These are phyloP conservation scores for Paramecium biaurelia DNA, from an alignment of 73 alveolate species.

Conservation along the genomic window DNA sequence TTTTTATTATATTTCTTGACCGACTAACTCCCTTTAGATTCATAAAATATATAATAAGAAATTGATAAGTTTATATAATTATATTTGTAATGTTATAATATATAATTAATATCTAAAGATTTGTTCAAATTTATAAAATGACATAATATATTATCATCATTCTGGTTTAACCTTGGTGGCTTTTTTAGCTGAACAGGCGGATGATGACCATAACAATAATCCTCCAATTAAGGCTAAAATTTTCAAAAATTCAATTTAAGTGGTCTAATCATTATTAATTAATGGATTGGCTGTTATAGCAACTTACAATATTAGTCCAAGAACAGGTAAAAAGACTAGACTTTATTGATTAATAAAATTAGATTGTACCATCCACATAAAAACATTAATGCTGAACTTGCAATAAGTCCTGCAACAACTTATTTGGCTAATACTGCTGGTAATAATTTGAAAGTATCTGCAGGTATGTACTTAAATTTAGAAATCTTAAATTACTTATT, in stretches of 20 bases:
- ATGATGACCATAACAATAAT: slow-evolving; percentile 23
- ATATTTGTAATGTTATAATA: too few species aligned
- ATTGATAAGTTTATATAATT: too few species aligned
- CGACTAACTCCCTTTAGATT: too few species aligned
- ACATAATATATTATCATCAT: background rate
- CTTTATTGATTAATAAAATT: background rate
- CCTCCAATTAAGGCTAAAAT: background rate
- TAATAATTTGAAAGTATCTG: background rate
- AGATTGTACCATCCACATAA: background rate
- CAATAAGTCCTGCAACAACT: slow-evolving; percentile 2
- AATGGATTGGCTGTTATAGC: slow-evolving; percentile 16
- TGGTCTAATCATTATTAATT: background rate
- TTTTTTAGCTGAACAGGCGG: background rate
- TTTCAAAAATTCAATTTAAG: slow-evolving; percentile 25
- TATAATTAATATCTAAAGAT: background rate
- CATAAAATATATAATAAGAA: too few species aligned
- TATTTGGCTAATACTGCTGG: slow-evolving; percentile 32
- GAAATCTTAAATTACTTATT: background rate
- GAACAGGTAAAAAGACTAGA: background rate
- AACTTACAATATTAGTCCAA: background rate
- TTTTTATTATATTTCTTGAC: too few species aligned
- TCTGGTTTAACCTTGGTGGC: background rate
- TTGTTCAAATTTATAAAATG: background rate
- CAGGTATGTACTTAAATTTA: background rate
- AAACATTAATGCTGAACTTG: background rate